Evolutionary conservation across 768 basidiomycete species (phyloP), one percentile per base, ranked within the genome.

Genomic region (Lentinus tigrinus): DNA sequence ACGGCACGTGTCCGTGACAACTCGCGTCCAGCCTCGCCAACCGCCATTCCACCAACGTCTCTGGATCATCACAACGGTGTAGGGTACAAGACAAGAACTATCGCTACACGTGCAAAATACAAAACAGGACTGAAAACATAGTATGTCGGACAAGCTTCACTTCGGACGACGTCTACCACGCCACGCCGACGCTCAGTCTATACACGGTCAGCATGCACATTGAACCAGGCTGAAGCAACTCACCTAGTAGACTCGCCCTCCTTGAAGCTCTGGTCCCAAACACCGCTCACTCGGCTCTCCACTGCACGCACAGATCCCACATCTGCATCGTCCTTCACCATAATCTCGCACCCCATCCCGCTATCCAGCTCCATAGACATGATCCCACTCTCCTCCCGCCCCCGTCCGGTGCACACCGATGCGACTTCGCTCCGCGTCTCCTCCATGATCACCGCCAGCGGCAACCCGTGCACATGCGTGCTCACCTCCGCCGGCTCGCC

Each of bases 361-460:
- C 40, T 27, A 19, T 50, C 48, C 31, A 50, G 10, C 23, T 52
- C 54, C 48, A 51, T 52, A 19, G 50, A 43, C 8, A 47, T 23
- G 6, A 44, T 13, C 1, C 43, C n/a, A 13, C 43, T 44, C n/a
- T 46, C 43, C 39, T 24, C n/a, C 52, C n/a, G 24, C 6, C 13
- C 26, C 14, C 19, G 21, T 19, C 21, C 21, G 10, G 5, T 36
- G 34, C 11, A 16, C 3, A 31, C 51, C 34, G 63, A 64, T 26
- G 43, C 52, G 24, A 58, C 56, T 4, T 65, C 64, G 58, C 65
- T 67, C 36, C 37, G 44, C 11, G 61, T 63, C 53, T 70, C 69
- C 44, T 70, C 69, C 9, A 62, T 62, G 47, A 70, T 70, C 11
- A 60, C 65, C 46, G 48, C 66, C 24, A 70, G 63, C 47, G 62